Conservation (phyloP, 306 rosid species). For the Dalbergia cochinchinensis region DNA sequence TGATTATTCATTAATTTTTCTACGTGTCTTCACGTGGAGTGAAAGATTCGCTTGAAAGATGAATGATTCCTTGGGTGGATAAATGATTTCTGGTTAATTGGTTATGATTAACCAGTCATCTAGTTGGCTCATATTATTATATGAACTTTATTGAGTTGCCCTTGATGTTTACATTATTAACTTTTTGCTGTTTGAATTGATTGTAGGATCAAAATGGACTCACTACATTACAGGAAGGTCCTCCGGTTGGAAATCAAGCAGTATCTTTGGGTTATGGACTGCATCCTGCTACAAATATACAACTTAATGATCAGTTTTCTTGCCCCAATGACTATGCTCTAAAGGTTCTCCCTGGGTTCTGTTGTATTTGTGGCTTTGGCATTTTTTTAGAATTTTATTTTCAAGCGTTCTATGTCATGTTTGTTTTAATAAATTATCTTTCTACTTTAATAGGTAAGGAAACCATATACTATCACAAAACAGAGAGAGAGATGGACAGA, state of each 20-base stretch:
- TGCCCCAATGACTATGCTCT: conserved; percentile 58
- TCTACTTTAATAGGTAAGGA: conserved; percentile 63
- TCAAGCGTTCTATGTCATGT: not conserved
- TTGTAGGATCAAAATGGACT: conserved; percentile 61
- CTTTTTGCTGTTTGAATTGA: conserved; percentile 35
- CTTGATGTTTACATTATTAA: conserved; percentile 21
- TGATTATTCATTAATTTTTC: conserved; percentile 11
- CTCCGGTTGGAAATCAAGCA: conserved; percentile 49
- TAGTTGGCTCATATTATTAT: not conserved
- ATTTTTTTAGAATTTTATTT: not conserved
- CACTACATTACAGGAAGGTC: conserved; percentile 38
- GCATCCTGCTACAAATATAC: conserved; percentile 49
- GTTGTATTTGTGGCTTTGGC: conserved; percentile 12
- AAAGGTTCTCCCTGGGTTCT: conserved; percentile 61
- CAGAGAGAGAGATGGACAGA: conserved; percentile 91
- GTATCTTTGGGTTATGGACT: conserved; percentile 50
- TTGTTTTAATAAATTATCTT: conserved; percentile 9
- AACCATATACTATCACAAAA: conserved; percentile 83
- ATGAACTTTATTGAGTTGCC: not conserved
- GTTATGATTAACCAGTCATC: not conserved
- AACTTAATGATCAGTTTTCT: conserved; percentile 57
- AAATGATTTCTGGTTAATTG: conserved; percentile 29
- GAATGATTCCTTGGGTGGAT: conserved; percentile 23
- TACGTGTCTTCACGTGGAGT: conserved; percentile 25
- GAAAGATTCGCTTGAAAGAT: conserved; percentile 17